Percentiles rank a stretch among this genome's conserved stretches.
phyloP scores from a whole-genome alignment of 257 asterid genomes.

The Ligustrum vulgare region DNA sequence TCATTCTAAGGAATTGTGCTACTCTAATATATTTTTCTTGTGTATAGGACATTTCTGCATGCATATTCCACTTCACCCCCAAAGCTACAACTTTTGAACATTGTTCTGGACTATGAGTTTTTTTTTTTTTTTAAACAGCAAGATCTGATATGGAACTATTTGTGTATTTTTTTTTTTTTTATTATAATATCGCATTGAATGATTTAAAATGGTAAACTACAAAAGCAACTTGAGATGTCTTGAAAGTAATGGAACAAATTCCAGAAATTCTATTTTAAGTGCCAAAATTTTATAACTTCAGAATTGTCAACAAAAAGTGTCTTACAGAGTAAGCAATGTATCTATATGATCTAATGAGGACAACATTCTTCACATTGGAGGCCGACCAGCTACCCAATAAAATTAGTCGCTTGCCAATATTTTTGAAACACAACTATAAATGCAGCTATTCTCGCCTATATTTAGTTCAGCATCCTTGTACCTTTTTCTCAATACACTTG shows the following conservation, averaged over 20 bases:
- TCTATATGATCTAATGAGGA: not conserved
- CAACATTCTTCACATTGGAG: conserved; percentile 20
- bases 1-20: too few relatives aligned
- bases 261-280: not conserved
- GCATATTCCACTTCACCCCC: too few relatives aligned
- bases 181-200: not conserved
- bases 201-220: not conserved
- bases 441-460: conserved; percentile 52
- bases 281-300: not conserved
- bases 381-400: conserved; percentile 37
- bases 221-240: not conserved
- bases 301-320: not conserved
- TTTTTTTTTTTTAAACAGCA: too few relatives aligned
- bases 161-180: too few relatives aligned
- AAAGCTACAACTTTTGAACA: too few relatives aligned
- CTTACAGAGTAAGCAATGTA: not conserved
- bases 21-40: too few relatives aligned
- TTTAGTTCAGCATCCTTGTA: conserved; percentile 44
- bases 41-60: too few relatives aligned
- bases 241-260: not conserved
- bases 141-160: too few relatives aligned
- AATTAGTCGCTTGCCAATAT: conserved; percentile 47
- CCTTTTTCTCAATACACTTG: conserved; percentile 45
- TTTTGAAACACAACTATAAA: conserved; percentile 55
- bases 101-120: too few relatives aligned